Conservation (phyloP, 176 grass and related monocot species). For the Puya raimondii region DNA sequence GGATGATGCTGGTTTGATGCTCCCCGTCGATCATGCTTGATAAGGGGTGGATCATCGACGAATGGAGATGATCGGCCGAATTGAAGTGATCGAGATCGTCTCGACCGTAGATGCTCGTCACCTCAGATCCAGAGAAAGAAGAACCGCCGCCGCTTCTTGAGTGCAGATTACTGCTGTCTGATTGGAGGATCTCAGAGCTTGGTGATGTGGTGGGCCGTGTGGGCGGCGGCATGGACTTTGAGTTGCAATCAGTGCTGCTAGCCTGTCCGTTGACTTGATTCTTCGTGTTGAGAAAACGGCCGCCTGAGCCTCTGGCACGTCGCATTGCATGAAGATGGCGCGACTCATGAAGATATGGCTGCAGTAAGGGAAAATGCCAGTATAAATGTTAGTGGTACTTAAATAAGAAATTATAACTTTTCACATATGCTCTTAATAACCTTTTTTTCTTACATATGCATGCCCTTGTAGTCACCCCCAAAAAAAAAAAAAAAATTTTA, state of each 20-base stretch:
- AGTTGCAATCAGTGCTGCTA: slow-evolving; percentile 10
- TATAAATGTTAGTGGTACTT: neutral
- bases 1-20: slow-evolving; percentile 16
- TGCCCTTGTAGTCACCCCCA: no score
- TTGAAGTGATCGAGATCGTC: slow-evolving; percentile 32
- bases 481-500: no score
- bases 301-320: slow-evolving; percentile 58
- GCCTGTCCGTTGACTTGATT: slow-evolving; percentile 17
- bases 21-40: slow-evolving; percentile 52
- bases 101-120: slow-evolving; percentile 44
- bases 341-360: slow-evolving; percentile 90
- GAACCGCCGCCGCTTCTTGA: slow-evolving; percentile 43
- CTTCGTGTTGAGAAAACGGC: slow-evolving; percentile 94
- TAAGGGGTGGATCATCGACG: slow-evolving; percentile 56
- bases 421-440: no score
- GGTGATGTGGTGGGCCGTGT: slow-evolving; percentile 30
- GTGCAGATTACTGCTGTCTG: slow-evolving; percentile 37
- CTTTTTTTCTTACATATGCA: no score
- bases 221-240: neutral
- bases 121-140: slow-evolving; percentile 57
- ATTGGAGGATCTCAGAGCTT: slow-evolving; percentile 52
- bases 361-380: neutral
- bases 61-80: slow-evolving; percentile 38
- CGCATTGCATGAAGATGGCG: slow-evolving; percentile 89
- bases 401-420: no score